These are phyloP conservation scores for Exophiala xenobiotica DNA, from an alignment of 2,329 filamentous ascomycete genomes.

Conservation along the genomic window DNA sequence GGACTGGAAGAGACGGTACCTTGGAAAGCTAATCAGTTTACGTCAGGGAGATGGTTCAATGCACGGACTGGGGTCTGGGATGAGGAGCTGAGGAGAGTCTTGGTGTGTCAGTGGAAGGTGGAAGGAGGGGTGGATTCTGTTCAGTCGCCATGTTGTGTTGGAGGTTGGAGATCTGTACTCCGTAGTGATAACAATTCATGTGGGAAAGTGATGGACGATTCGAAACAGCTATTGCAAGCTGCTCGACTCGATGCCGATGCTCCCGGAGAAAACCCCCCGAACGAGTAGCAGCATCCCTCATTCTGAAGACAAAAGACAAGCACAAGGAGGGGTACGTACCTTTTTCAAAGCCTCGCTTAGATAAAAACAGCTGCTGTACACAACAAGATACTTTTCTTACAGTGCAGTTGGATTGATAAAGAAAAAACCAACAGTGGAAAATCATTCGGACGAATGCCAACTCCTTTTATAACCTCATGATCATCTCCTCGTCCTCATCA, in stretches of 20 bases:
- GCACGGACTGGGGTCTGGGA: neutral
- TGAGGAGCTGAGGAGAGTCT: too few species aligned
- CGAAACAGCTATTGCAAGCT: neutral
- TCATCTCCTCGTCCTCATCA: neutral
- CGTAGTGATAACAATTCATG: neutral
- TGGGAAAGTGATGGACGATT: neutral
- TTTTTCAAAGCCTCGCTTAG: constrained; percentile 1
- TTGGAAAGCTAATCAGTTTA: neutral
- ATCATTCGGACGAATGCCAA: constrained; percentile 18
- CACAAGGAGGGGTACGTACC: constrained; percentile 15
- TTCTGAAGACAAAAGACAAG: neutral
- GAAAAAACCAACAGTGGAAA: neutral
- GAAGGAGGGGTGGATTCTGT: neutral
- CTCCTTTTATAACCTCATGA: constrained; percentile 12
- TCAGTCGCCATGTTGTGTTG: neutral
- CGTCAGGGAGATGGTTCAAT: neutral
- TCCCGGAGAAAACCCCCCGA: too few species aligned
- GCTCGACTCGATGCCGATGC: too few species aligned
- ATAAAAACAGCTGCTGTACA: too few species aligned
- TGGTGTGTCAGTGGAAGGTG: neutral
- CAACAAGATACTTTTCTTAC: neutral
- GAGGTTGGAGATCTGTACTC: neutral
- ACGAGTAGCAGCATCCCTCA: neutral
- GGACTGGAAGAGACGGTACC: constrained; percentile 8
- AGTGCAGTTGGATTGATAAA: neutral